These are phyloP conservation scores for Dalbergia cultrata DNA, from an alignment of 306 rosid species.

Conservation along the genomic window DNA sequence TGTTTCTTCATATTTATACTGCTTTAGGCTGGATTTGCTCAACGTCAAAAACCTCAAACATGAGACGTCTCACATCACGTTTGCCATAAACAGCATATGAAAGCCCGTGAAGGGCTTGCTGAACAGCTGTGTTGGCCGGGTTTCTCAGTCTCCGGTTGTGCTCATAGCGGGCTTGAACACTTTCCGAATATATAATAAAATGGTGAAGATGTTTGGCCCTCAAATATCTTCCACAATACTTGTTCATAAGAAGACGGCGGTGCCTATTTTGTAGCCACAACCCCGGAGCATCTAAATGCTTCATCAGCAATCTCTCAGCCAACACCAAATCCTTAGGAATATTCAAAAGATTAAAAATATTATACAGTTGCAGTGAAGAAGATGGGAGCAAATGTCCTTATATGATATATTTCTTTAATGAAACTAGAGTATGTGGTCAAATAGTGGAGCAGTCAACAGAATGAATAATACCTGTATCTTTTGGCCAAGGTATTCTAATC, in stretches of 20 bases:
- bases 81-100: conserved; percentile 81
- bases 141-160: conserved; percentile 68
- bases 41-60: conserved; percentile 87
- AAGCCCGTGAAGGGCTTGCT: conserved; percentile 85
- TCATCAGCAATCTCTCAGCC: conserved; percentile 93
- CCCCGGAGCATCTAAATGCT: conserved; percentile 91
- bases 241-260: conserved; percentile 82
- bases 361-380: not conserved
- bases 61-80: conserved; percentile 79
- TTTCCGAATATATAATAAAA: conserved; percentile 57
- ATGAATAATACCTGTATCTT: conserved; percentile 72
- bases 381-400: not conserved
- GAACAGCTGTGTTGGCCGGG: conserved; percentile 74
- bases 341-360: not conserved
- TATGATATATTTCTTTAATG: not conserved
- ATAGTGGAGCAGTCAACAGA: conserved; percentile 3
- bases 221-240: conserved; percentile 75
- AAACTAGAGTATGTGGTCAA: conserved; percentile 13
- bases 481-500: conserved; percentile 82
- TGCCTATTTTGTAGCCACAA: conserved; percentile 79
- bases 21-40: conserved; percentile 77
- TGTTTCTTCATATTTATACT: conserved; percentile 47
- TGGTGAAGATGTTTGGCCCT: conserved; percentile 77
- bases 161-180: conserved; percentile 66
- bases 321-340: conserved; percentile 72